A percentile compares a stretch with the other conserved stretches of the same genome.
phyloP scores from a whole-genome alignment of 345 rosid genomes.

The Excoecaria cochinchinensis region DNA sequence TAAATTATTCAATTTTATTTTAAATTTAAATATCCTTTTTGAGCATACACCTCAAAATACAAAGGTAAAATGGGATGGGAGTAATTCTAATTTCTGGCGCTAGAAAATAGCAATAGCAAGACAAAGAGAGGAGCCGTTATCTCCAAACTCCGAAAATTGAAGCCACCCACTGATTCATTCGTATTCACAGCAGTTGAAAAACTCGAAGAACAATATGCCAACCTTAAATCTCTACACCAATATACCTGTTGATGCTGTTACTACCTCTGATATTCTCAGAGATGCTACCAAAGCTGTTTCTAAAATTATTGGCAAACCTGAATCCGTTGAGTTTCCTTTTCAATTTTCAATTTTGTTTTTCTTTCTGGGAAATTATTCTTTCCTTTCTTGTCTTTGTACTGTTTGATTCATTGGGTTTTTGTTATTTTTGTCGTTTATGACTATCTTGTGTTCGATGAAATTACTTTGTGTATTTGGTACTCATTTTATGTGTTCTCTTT shows the following conservation, averaged over 20 bases:
- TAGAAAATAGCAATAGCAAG: no score
- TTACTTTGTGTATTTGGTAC: slow-evolving; percentile 12
- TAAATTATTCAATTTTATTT: no score
- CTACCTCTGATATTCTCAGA: slow-evolving; percentile 78
- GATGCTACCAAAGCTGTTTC: slow-evolving; percentile 87
- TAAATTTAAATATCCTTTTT: no score
- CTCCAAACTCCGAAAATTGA: no score
- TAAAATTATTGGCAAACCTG: slow-evolving; percentile 91
- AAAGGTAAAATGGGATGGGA: no score
- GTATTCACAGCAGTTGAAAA: no score
- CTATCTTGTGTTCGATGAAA: slow-evolving; percentile 39
- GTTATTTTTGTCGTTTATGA: neutral
- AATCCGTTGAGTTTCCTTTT: slow-evolving; percentile 51
- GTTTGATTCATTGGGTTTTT: neutral
- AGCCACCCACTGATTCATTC: no score
- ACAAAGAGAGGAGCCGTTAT: no score
- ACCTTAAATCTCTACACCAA: slow-evolving; percentile 80
- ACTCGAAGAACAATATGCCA: slow-evolving; percentile 46
- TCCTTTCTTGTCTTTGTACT: neutral
- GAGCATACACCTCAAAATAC: no score
- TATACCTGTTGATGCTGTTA: slow-evolving; percentile 82
- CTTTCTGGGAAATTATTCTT: neutral
- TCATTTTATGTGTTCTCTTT: neutral
- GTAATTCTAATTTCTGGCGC: no score
- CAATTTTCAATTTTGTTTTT: neutral